Evolutionary conservation across 129 eudicot species (phyloP).

Genomic region (Arctium lappa): DNA sequence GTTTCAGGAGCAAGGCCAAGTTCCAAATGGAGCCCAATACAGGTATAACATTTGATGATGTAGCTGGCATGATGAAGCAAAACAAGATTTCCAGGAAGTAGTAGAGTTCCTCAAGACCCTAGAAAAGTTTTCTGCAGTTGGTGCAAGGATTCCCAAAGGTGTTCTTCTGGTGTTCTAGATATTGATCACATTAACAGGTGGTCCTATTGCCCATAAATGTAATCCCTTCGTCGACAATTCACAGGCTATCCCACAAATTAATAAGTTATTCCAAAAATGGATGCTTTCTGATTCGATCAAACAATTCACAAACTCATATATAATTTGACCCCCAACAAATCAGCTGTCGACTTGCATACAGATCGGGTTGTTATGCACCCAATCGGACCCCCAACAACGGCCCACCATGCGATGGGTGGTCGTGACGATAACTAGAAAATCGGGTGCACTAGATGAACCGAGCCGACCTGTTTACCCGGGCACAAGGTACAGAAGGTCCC

Average conservation of each 20-base stretch:
- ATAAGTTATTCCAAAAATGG: too few relatives aligned
- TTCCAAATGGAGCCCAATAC: slow-evolving; percentile 89
- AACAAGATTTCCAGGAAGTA: slow-evolving; percentile 73
- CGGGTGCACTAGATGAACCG: slow-evolving; percentile 65
- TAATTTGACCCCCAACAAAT: too few relatives aligned
- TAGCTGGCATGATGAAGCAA: slow-evolving; percentile 90
- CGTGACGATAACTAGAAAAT: slow-evolving; percentile 56
- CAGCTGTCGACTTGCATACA: slow-evolving; percentile 51
- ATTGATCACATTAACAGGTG: too few relatives aligned
- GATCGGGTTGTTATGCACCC: slow-evolving; percentile 73
- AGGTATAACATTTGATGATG: slow-evolving; percentile 69
- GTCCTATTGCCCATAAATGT: too few relatives aligned
- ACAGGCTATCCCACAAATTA: too few relatives aligned
- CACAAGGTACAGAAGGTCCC: slow-evolving; percentile 54
- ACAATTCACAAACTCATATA: too few relatives aligned
- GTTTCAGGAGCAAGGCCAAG: slow-evolving; percentile 76
- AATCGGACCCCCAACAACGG: slow-evolving; percentile 62
- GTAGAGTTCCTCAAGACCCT: slow-evolving; percentile 75
- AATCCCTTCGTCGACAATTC: too few relatives aligned
- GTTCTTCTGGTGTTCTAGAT: too few relatives aligned
- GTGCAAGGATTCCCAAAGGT: slow-evolving; percentile 80
- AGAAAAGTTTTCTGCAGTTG: slow-evolving; percentile 66
- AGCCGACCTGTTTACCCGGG: slow-evolving; percentile 70
- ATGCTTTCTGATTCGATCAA: too few relatives aligned
- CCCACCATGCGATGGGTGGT: slow-evolving; percentile 72